A percentile compares a stretch with the other conserved stretches of the same genome.
Evolutionary conservation across 1,284 basidiomycete species (phyloP).

Genomic region (Leccinum olivaceoglutinosum): DNA sequence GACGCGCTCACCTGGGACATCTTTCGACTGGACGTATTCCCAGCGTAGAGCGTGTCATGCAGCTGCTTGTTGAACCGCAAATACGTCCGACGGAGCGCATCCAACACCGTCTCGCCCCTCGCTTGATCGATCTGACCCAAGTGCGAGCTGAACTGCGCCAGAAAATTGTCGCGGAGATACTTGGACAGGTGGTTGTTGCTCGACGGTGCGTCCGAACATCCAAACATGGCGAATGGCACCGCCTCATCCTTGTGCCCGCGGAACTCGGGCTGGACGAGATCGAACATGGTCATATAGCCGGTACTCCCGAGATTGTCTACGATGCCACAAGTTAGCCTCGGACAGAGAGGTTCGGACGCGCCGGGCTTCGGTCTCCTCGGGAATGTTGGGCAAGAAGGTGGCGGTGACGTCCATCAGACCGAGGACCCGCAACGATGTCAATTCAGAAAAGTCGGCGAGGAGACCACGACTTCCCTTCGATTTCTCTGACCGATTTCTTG

Average conservation of each 20-base stretch:
- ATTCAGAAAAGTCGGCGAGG: too few relatives aligned
- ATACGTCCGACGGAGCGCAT: conserved; percentile 85
- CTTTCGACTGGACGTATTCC: conserved; percentile 48
- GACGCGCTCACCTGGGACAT: conserved; percentile 60
- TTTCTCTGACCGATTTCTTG: too few relatives aligned
- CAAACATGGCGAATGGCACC: conserved; percentile 92
- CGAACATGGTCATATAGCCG: conserved; percentile 84
- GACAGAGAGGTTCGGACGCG: conserved; percentile 91
- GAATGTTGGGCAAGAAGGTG: conserved; percentile 70
- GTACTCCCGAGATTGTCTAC: conserved; percentile 87
- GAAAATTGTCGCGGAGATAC: conserved; percentile 79
- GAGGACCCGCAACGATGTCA: conserved; percentile 32
- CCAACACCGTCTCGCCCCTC: conserved; percentile 50
- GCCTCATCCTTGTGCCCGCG: conserved; percentile 76
- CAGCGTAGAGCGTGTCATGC: conserved; percentile 57
- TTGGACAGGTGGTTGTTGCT: conserved; percentile 67
- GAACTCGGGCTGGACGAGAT: conserved; percentile 90
- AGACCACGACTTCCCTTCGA: too few relatives aligned
- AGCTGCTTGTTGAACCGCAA: conserved; percentile 77
- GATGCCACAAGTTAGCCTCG: conserved; percentile 93
- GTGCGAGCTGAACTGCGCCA: conserved; percentile 55
- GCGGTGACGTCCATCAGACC: conserved; percentile 98
- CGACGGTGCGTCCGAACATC: conserved; percentile 62
- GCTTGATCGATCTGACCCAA: conserved; percentile 38
- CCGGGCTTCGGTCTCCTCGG: conserved; percentile 89